Conservation (phyloP, 768 basidiomycete genomes). For the Suillus subluteus region DNA sequence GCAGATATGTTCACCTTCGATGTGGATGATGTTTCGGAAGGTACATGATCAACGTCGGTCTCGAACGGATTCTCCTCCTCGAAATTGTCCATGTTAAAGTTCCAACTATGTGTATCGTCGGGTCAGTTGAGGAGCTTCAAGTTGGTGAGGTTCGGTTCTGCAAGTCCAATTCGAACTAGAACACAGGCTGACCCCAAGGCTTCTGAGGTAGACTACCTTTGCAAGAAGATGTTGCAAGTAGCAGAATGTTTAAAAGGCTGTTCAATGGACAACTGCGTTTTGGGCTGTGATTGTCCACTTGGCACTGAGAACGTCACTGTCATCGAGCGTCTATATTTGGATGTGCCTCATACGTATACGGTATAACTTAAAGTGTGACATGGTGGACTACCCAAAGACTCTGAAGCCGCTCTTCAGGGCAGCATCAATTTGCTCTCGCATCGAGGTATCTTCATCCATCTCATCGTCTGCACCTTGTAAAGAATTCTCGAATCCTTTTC, state of each 20-base stretch:
- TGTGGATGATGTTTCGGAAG: constrained; percentile 40
- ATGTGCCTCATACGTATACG: background rate
- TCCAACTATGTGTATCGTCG: background rate
- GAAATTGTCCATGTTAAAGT: constrained; percentile 39
- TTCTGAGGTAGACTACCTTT: background rate
- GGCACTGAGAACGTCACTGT: constrained; percentile 14
- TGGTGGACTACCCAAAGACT: constrained; percentile 54
- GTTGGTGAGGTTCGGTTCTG: background rate
- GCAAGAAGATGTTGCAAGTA: background rate
- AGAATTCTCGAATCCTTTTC: constrained; percentile 62
- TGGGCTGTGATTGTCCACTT: constrained; percentile 7
- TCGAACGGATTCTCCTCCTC: constrained; percentile 76
- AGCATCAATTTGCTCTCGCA: constrained; percentile 37
- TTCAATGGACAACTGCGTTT: background rate
- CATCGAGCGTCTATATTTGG: constrained; percentile 31
- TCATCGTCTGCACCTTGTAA: constrained; percentile 28
- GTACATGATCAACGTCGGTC: constrained; percentile 40
- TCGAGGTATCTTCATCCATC: constrained; percentile 26
- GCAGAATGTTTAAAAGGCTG: background rate
- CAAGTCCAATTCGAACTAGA: background rate
- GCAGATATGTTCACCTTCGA: constrained; percentile 45
- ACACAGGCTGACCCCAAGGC: background rate
- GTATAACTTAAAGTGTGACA: constrained; percentile 5
- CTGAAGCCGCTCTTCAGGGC: constrained; percentile 51
- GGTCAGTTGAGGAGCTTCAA: background rate